Base-by-base conservation (phyloP, 2,329 filamentous ascomycete species). In the Fusarium euwallaceae region DNA sequence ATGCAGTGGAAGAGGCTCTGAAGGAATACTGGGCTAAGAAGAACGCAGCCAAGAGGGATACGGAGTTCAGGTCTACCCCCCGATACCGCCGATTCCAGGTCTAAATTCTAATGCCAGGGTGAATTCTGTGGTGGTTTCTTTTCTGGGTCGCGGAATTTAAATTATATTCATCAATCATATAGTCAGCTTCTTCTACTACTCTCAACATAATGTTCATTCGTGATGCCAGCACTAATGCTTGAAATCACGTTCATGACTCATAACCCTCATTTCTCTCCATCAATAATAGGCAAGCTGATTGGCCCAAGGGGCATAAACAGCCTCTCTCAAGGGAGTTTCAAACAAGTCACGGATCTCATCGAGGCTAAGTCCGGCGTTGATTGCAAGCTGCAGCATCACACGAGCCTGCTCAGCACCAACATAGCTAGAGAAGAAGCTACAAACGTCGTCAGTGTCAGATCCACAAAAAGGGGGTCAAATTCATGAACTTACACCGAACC, bases 311-410 rank as follows among this genome's bases (percentile, higher is more conserved):
- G 14, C 51, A 22, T 56, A 56, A 24, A 56, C 63, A 6, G 69
- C 64, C 45, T 74, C 48, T n/a, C 66, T 63, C 29, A 74, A 56
- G 3, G 67, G 66, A 11, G 68, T 67, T 64, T 82, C 79, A 24
- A 82, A 81, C 45, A 82, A 58, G 11, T 79, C 74, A 1, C 78
- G 76, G 24, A 82, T 80, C 64, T 76, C 65, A 6, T 80, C 76
- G 6, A 83, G 63, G 39, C 45, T 68, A 39, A 80, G 76, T 3
- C 80, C 78, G 11, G 80, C 74, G 36, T 76, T 76, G 20, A 82
- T 68, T 3, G 80, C 78, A 9, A 82, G 78, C 71, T 83, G 81
- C 0, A 82, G 74, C 76, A 81, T 78, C 12, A 82, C 77, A 6
- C 79, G 73, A 7, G 77, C 78, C 64, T 82, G 80, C n/a, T 81